Conservation (phyloP, 1,284 basidiomycete genomes). For the Trichosporon sp. region DNA sequence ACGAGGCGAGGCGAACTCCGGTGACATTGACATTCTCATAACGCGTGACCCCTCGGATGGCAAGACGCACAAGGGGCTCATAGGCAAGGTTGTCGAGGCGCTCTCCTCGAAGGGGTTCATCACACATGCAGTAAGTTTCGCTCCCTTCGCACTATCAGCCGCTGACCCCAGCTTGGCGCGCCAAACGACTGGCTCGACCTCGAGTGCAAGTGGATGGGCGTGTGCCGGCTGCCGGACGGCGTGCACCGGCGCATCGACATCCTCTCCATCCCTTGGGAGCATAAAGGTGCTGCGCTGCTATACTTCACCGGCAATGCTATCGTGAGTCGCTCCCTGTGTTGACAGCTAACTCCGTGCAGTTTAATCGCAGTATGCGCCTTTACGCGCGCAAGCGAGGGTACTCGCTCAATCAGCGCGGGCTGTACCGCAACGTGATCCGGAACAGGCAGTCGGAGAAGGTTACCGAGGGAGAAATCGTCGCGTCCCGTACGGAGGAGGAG, state of each 20-base stretch:
- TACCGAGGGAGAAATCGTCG: constrained; percentile 70
- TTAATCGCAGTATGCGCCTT: constrained; percentile 82
- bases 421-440: constrained; percentile 72
- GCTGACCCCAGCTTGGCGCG: constrained; percentile 39
- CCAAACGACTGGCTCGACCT: constrained; percentile 69
- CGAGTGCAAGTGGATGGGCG: constrained; percentile 77
- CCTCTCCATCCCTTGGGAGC: constrained; percentile 72
- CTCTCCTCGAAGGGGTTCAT: constrained; percentile 67
- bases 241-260: constrained; percentile 76
- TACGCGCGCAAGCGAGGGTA: constrained; percentile 81
- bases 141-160: background rate
- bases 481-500: constrained; percentile 78
- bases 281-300: constrained; percentile 77
- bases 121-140: constrained; percentile 67
- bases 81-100: constrained; percentile 61
- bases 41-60: constrained; percentile 74
- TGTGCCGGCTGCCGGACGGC: constrained; percentile 62
- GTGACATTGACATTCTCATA: constrained; percentile 87
- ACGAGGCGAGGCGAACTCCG: constrained; percentile 74
- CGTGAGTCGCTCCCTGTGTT: constrained; percentile 58
- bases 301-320: constrained; percentile 88
- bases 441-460: constrained; percentile 67
- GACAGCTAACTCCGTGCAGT: constrained; percentile 60
- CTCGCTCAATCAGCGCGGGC: constrained; percentile 80
- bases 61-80: constrained; percentile 67